Evolutionary conservation across 768 basidiomycete species (phyloP), one percentile per base, ranked within the genome.

Genomic region (Collybia mongolica): DNA sequence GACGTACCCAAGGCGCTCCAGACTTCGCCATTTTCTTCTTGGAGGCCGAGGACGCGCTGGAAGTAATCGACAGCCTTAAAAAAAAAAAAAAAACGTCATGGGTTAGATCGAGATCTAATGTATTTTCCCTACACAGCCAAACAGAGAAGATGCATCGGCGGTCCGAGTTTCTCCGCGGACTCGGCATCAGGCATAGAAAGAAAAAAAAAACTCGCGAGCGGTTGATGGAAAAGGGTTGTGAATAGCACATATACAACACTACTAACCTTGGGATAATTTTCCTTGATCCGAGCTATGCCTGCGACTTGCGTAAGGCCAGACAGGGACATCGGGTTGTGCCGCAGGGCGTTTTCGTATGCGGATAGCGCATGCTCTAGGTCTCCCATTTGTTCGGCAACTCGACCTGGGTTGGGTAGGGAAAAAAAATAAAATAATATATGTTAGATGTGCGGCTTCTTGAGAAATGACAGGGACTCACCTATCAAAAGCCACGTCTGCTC

Each of bases 1-100:
- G 46, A 76, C 61, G 55, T 67, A 86, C 93, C 94, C 52, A 99
- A 80, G 0, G 95, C 93, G 61, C 92, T 93, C 96, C 96, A 98
- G 50, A 97, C 91, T 75, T 98, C 96, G 63, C 96, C 96, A 70
- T 97, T 97, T 71, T 97, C 93, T 71, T 93, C 92, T 60, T 94
- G 87, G 50, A 97, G 79, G 56, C 78, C 76, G 48, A 98, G 81
- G 18, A 95, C 93, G 40, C 95, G 86, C 60, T 97, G 92, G 67
- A 97, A 98, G 73, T 90, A 97, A 52, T 98, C 96, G 67, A 98
- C 86, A 42, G 96, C 96, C 91, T 94, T n/a, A n/a, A n/a, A n/a
- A n/a, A n/a, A n/a, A n/a, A n/a, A n/a, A 70, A 72, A 62, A 65
- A 57, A 58, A 72, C 72, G 71, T 72, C 71, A 76, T 70, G 23